Evolutionary conservation across 768 basidiomycete genomes (phyloP).

Genomic region (Rhodocollybia butyracea): DNA sequence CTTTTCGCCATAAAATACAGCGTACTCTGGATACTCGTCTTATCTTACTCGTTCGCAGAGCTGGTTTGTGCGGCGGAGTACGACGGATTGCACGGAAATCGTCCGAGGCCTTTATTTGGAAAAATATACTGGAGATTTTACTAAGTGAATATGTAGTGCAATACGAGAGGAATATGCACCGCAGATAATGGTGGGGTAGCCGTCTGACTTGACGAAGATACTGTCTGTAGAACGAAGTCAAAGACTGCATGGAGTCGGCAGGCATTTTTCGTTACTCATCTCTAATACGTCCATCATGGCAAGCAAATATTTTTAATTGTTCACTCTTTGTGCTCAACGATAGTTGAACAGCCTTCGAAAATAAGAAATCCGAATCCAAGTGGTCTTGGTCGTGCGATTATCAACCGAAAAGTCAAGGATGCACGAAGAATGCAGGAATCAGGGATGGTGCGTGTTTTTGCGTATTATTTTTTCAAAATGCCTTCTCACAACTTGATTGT

Average conservation of each 20-base stretch:
- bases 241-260: no score
- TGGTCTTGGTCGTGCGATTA: constrained; percentile 93
- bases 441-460: constrained; percentile 51
- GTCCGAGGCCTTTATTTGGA: constrained; percentile 53
- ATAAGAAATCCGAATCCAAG: constrained; percentile 63
- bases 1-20: constrained; percentile 2
- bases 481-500: constrained; percentile 10
- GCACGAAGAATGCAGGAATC: constrained; percentile 58
- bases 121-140: constrained; percentile 58
- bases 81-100: constrained; percentile 49
- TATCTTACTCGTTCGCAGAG: constrained; percentile 36
- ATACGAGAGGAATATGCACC: constrained; percentile 20
- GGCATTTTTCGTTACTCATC: no score
- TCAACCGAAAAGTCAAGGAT: constrained; percentile 86
- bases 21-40: constrained; percentile 51
- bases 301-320: not conserved
- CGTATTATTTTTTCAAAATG: not conserved
- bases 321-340: not conserved
- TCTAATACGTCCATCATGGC: no score
- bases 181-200: constrained; percentile 42
- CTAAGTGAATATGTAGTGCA: constrained; percentile 7
- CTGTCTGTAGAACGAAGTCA: constrained; percentile 36
- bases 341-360: constrained; percentile 47
- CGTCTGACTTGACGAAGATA: constrained; percentile 38
- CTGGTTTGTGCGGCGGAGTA: constrained; percentile 20